Evolutionary conservation across 192 early-diverging fungal species (phyloP).

Genomic region (Rhizoclosmatium globosum): DNA sequence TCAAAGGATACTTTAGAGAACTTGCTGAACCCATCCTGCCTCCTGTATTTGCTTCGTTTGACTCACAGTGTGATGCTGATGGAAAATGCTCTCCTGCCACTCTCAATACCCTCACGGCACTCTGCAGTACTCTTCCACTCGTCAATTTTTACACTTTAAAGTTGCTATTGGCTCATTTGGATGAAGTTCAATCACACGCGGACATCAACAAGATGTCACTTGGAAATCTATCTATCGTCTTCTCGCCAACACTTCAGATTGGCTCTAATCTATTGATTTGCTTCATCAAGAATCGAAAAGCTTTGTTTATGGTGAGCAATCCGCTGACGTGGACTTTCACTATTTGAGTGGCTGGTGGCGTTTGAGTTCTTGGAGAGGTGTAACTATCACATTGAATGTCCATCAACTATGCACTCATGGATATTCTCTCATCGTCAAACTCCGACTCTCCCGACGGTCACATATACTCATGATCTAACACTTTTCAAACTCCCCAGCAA

Average conservation of each 20-base stretch:
- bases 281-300: neutral
- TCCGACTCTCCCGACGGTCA: no score
- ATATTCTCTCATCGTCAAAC: neutral
- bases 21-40: neutral
- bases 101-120: no score
- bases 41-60: neutral
- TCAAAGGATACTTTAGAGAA: slow-evolving; percentile 12
- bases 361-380: neutral
- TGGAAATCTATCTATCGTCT: slow-evolving; percentile 19
- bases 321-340: neutral
- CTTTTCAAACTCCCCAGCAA: neutral
- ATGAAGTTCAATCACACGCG: neutral
- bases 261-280: neutral
- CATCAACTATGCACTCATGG: neutral
- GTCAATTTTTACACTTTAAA: neutral
- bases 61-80: neutral
- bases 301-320: slow-evolving; percentile 7
- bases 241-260: slow-evolving; percentile 17
- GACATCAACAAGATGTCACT: slow-evolving; percentile 29
- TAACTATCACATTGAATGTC: neutral
- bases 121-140: neutral
- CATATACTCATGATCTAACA: no score
- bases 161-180: slow-evolving; percentile 13
- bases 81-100: neutral
- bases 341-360: neutral